Base-by-base conservation (phyloP, 1,284 basidiomycete species). In the Leucocoprinus gongylophorus region DNA sequence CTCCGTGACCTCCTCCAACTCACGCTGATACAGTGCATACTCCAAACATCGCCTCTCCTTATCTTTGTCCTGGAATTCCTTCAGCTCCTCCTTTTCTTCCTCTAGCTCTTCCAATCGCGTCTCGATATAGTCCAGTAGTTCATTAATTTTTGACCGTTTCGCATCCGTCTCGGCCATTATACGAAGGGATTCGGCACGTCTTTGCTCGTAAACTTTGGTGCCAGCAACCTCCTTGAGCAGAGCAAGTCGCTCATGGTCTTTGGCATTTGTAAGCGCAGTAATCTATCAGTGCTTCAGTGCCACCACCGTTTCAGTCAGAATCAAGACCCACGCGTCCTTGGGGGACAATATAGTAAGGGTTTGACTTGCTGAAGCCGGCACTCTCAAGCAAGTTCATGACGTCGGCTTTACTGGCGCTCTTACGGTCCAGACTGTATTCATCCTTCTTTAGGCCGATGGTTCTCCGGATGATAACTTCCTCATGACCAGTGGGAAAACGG, bases 381-480 rank as follows among this genome's bases (percentile, higher is more conserved):
- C 85, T 90, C 67, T 97, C 94, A 26, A 97, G 79, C 17, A 97
- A 73, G 63, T 91, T 95, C 91, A 95, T 95, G 21, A 99, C 92
- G 61, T 99, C 97, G 5, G 93, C 94, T 68, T 97, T 98, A 67
- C 85, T 91, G 0, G 91, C 89, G 57, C 86, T 91, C 73, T 97
- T 98, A 71, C 90, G 87, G 71, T 99, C 97, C 42, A 99, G 76
- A 58, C 89, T 91, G 72, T 98, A 99, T 71, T 99, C 97, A 65
- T 99, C 97, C 73, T 99, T 99, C 76, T 99, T 98, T 46, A 94
- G 70, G 56, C 97, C 97, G 54, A 99, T 98, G 2, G 97, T 99
- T 39, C 94, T 80, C 5, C 94, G 81, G 3, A 97, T 76, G 33
- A 91, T 83, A 35, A 95, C 81, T 57, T 93, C 91, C 2, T 90